Evolutionary conservation across 1,284 basidiomycete genomes (phyloP).

Genomic region (Moesziomyces sp.): DNA sequence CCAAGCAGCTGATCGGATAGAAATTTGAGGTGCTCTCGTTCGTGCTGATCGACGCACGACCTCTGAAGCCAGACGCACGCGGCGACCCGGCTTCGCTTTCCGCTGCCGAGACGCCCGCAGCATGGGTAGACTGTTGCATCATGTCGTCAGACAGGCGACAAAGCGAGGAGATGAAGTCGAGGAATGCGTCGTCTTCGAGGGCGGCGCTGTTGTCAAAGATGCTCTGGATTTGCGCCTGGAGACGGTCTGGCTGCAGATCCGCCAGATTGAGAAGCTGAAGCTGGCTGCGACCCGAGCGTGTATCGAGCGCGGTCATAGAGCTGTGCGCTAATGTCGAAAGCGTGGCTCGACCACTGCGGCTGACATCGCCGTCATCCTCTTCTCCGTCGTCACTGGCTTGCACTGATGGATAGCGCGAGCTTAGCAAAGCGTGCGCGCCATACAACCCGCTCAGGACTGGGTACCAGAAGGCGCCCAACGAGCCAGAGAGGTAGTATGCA

Average conservation of each 20-base stretch:
- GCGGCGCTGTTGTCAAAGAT: constrained; percentile 71
- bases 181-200: constrained; percentile 84
- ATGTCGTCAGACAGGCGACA: constrained; percentile 78
- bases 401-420: constrained; percentile 9
- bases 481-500: constrained; percentile 83
- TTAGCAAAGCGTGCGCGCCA: constrained; percentile 41
- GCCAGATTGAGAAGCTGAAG: constrained; percentile 39
- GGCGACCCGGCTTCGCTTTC: constrained; percentile 11
- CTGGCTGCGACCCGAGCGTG: constrained; percentile 34
- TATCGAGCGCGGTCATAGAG: constrained; percentile 35
- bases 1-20: constrained; percentile 87
- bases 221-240: constrained; percentile 46
- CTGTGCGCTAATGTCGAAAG: constrained; percentile 42
- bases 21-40: constrained; percentile 8
- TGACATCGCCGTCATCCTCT: constrained; percentile 4
- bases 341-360: constrained; percentile 25
- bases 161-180: constrained; percentile 81
- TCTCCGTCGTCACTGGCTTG: constrained; percentile 1
- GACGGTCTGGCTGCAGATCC: constrained; percentile 26
- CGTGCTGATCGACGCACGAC: constrained; percentile 2
- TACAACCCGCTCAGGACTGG: constrained; percentile 77
- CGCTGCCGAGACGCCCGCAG: constrained; percentile 3
- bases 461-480: constrained; percentile 88
- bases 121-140: constrained; percentile 13
- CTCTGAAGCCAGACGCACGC: constrained; percentile 15